A percentile compares a stretch with the other conserved stretches of the same genome.
phyloP scores from a whole-genome alignment of 1,139 yeast species.

The Pichia inconspicua region DNA sequence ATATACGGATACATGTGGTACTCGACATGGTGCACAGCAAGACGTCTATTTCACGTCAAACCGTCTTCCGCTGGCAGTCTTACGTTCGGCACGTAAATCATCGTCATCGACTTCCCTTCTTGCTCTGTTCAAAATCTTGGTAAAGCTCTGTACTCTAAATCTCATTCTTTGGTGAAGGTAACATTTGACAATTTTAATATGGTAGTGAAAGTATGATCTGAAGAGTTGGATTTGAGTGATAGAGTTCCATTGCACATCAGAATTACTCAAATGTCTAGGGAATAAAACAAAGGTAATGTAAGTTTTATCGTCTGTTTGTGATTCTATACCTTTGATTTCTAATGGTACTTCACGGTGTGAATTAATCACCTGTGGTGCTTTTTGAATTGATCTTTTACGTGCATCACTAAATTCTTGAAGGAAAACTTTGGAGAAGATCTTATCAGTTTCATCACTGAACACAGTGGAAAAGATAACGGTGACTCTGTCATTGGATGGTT shows the following conservation, averaged over 20 bases:
- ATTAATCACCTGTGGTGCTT: constrained; percentile 95
- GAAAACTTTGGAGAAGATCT: constrained; percentile 89
- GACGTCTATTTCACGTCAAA: constrained; percentile 38
- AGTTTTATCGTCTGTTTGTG: constrained; percentile 47
- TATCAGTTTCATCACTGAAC: constrained; percentile 95
- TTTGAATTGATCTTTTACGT: constrained; percentile 89
- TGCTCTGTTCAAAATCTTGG: constrained; percentile 93
- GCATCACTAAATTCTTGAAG: constrained; percentile 97
- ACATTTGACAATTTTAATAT: constrained; percentile 95
- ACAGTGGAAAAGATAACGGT: constrained; percentile 92
- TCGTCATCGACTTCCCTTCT: constrained; percentile 86
- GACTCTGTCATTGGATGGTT: constrained; percentile 91
- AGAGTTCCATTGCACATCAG: constrained; percentile 65
- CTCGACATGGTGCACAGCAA: too few relatives aligned
- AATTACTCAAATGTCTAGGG: constrained; percentile 64
- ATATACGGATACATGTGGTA: background rate
- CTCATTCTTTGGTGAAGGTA: constrained; percentile 99
- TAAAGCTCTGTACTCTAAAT: constrained; percentile 84
- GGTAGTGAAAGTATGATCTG: constrained; percentile 96
- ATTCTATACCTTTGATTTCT: constrained; percentile 50
- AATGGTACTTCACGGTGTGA: constrained; percentile 89
- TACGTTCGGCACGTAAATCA: constrained; percentile 57
- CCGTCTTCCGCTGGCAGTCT: constrained; percentile 79
- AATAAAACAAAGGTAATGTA: constrained; percentile 71
- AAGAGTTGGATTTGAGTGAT: constrained; percentile 85